phyloP scores from a whole-genome alignment of 2,329 filamentous ascomycete genomes.

The Exophiala alcalophila region DNA sequence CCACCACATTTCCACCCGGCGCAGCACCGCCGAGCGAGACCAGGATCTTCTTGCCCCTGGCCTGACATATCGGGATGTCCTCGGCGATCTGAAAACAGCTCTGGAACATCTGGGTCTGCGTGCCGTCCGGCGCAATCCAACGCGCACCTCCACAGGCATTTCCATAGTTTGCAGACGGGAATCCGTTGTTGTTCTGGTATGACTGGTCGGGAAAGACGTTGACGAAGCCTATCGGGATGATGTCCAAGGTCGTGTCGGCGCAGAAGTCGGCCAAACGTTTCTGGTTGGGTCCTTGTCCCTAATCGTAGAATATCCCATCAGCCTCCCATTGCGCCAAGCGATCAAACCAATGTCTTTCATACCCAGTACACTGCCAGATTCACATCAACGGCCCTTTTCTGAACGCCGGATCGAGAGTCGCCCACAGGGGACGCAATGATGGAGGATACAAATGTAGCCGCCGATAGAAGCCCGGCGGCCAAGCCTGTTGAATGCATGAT shows the following conservation, averaged over 20 bases:
- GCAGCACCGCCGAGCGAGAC: conserved; percentile 70
- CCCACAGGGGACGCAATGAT: conserved; percentile 37
- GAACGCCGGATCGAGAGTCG: conserved; percentile 33
- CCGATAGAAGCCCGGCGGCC: conserved; percentile 26
- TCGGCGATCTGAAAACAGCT: conserved; percentile 45
- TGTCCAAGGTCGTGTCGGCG: conserved; percentile 50
- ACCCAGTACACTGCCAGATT: conserved; percentile 56
- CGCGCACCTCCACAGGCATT: conserved; percentile 51
- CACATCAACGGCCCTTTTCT: conserved; percentile 14
- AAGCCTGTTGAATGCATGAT: conserved; percentile 23
- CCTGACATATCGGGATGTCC: conserved; percentile 59
- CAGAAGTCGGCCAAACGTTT: conserved; percentile 51
- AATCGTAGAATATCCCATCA: conserved; percentile 14
- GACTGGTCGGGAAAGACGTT: conserved; percentile 51
- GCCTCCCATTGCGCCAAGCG: conserved; percentile 17
- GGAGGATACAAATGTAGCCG: conserved; percentile 25
- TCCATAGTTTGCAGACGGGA: conserved; percentile 56
- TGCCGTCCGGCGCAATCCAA: conserved; percentile 32
- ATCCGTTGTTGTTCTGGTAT: conserved; percentile 40
- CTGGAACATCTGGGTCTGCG: conserved; percentile 41
- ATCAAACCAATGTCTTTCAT: conserved; percentile 19
- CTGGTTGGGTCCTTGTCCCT: conserved; percentile 54
- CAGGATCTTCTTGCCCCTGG: conserved; percentile 65
- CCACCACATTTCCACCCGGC: conserved; percentile 67
- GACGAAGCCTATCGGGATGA: conserved; percentile 57